Conservation (phyloP, 495 filamentous ascomycete species). For the Cudoniella acicularis region DNA sequence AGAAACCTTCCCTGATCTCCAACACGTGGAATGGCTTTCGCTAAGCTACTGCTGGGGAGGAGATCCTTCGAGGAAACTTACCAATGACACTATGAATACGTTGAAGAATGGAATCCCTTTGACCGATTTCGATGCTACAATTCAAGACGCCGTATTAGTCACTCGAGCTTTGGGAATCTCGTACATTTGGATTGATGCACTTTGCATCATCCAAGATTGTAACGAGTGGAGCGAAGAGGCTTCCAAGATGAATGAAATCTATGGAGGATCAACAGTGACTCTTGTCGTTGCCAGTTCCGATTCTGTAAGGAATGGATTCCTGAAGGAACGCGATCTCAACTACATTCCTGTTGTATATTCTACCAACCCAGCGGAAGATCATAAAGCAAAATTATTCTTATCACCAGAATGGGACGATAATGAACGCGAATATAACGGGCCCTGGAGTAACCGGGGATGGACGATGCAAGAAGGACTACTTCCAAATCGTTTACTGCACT, state of each 20-base stretch:
- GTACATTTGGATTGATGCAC: constrained; percentile 35
- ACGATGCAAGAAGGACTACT: constrained; percentile 27
- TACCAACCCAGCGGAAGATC: constrained; percentile 9
- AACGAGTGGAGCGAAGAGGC: constrained; percentile 26
- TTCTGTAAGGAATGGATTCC: constrained; percentile 19
- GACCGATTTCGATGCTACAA: constrained; percentile 19
- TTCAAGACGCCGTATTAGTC: constrained; percentile 32
- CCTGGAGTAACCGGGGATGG: constrained; percentile 24
- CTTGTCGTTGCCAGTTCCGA: constrained; percentile 21
- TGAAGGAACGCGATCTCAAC: constrained; percentile 12
- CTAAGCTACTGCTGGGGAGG: constrained; percentile 31
- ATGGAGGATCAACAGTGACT: constrained; percentile 27
- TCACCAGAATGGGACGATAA: constrained; percentile 17
- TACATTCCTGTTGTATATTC: constrained; percentile 13
- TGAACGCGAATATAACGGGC: constrained; percentile 12
- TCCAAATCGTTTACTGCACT: constrained; percentile 23
- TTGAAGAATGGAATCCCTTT: constrained; percentile 18
- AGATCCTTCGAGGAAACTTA: constrained; percentile 11
- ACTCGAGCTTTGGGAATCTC: constrained; percentile 26
- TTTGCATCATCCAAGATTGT: constrained; percentile 33
- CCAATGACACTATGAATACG: constrained; percentile 10
- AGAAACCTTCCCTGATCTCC: constrained; percentile 17
- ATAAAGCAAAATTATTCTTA: constrained; percentile 16
- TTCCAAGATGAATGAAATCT: constrained; percentile 29
- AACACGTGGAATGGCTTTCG: constrained; percentile 17